These are phyloP conservation scores for Dipodascus geniculatus DNA, from an alignment of 805 yeast genomes.

Conservation along the genomic window DNA sequence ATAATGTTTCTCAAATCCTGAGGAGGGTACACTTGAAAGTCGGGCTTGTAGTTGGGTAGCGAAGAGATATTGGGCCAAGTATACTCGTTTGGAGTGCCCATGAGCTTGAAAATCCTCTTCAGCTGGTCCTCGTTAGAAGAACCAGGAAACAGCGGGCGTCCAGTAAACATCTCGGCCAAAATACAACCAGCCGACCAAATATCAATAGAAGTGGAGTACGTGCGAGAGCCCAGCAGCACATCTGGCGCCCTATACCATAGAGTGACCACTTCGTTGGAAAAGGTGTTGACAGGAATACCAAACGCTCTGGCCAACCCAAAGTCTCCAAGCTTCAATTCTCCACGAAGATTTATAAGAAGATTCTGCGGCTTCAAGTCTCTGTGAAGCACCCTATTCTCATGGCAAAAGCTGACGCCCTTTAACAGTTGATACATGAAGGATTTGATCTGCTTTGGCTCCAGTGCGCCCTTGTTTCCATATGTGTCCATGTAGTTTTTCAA, in stretches of 20 bases:
- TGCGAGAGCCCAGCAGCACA: conserved; percentile 86
- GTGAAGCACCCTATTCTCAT: conserved; percentile 73
- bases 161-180: conserved; percentile 97
- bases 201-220: conserved; percentile 93
- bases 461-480: conserved; percentile 64
- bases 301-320: conserved; percentile 96
- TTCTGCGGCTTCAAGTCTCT: conserved; percentile 91
- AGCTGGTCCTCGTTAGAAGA: conserved; percentile 93
- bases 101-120: conserved; percentile 75
- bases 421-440: conserved; percentile 90
- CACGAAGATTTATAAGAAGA: conserved; percentile 75
- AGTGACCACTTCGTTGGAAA: conserved; percentile 94
- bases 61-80: conserved; percentile 97
- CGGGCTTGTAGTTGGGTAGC: conserved; percentile 74
- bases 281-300: conserved; percentile 96
- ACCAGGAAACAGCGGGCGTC: conserved; percentile 93
- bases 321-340: conserved; percentile 89
- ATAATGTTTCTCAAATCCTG: conserved; percentile 68
- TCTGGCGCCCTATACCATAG: conserved; percentile 98
- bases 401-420: conserved; percentile 80
- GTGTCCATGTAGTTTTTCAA: conserved; percentile 90
- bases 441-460: conserved; percentile 63
- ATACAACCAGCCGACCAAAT: conserved; percentile 99
- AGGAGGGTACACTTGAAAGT: conserved; percentile 77
- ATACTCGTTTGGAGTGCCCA: conserved; percentile 94